Evolutionary conservation across 345 rosid genomes (phyloP).

Genomic region (Kernera saxatilis): DNA sequence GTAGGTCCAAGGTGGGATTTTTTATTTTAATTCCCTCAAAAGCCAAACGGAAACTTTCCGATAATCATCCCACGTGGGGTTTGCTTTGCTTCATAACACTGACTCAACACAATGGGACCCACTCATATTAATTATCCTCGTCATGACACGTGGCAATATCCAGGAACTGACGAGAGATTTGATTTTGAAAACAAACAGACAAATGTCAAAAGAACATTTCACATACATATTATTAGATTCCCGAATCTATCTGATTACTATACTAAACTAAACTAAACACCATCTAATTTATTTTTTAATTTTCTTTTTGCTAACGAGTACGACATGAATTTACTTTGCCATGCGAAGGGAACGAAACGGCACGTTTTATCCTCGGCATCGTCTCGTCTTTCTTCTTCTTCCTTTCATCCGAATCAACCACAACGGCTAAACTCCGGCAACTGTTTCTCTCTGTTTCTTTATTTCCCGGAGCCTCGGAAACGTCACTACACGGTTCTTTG

Average conservation of each 20-base stretch:
- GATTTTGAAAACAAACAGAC: not conserved
- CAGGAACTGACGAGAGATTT: not conserved
- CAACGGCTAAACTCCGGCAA: conserved; percentile 16
- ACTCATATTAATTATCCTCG: not conserved
- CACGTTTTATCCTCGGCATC: conserved; percentile 5
- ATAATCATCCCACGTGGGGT: too few species aligned
- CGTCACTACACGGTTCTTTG: not conserved
- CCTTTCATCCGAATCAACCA: not conserved
- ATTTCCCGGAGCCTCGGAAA: not conserved
- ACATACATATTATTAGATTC: not conserved
- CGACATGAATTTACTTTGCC: conserved; percentile 19
- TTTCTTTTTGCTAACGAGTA: not conserved
- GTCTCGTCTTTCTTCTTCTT: not conserved
- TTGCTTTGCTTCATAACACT: too few species aligned
- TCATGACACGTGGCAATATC: not conserved
- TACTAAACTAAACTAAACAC: not conserved
- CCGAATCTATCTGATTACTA: not conserved
- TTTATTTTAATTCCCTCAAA: too few species aligned
- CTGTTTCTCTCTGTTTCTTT: not conserved
- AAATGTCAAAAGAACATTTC: not conserved
- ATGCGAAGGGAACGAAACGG: conserved; percentile 17
- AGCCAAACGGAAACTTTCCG: too few species aligned
- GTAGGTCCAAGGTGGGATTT: too few species aligned
- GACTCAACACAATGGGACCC: too few species aligned
- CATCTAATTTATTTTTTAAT: not conserved